Base-by-base conservation (phyloP, 371 early-diverging fungal genomes). In the Blastocladiella emersonii region DNA sequence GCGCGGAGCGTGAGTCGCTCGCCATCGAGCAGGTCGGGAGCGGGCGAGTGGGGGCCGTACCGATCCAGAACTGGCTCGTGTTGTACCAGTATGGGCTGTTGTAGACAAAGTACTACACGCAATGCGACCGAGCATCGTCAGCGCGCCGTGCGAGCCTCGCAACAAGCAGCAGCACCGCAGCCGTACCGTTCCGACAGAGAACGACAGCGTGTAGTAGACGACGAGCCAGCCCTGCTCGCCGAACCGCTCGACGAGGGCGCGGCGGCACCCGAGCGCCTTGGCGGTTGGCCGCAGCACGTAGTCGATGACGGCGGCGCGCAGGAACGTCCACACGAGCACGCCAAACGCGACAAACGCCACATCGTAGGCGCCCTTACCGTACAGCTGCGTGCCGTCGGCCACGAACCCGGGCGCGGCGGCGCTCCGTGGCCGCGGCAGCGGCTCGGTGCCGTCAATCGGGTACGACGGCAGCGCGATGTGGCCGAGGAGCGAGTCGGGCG, bases 161-260 rank as follows among this genome's bases (percentile, higher is more conserved):
- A n/a, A 57, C 3, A 7, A 71, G 45, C 25, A 56, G 43, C 64
- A 68, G 64, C 1, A 74, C 65, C 34, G 63, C 68, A 37, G 39
- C 7, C 25, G n/a, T 48, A 48, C 48, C 12, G 55, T 75, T 34
- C 30, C 75, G 70, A 15, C 60, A 64, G 35, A 15, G 1, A 19
- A 59, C 13, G 43, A 34, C 39, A 55, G 43, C 6, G 75, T 66
- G 63, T 81, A 87, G 64, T 84, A 85, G 13, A 87, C 49, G 45
- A 76, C 77, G 36, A 77, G 70, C 81, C 85, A 88, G 5, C 81
- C 77, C 56, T 88, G 87, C 63, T 87, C 88, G 48, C 81, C 76
- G 70, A 88, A 59, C 44, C 59, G 59, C 30, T 59, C 59, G 13
- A 27, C 12, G 8, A 51, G 10, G 15, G 15, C 4, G 13, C 19